Evolutionary conservation across 73 alveolate species (phyloP).

Genomic region (Paramecium sonneborni): DNA sequence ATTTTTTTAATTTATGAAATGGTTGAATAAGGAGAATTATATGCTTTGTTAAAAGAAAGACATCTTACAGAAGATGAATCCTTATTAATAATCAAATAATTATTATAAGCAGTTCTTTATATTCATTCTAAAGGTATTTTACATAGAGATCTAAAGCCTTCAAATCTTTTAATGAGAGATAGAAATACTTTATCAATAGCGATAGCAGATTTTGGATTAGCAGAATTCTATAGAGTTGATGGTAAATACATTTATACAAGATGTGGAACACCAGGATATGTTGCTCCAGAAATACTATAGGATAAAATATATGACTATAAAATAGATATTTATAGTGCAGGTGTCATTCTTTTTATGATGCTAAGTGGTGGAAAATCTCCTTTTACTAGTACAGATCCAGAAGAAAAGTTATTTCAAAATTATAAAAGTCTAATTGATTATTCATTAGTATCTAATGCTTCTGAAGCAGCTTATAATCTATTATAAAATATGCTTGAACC

Average conservation of each 20-base stretch:
- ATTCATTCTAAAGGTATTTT: conserved; percentile 71
- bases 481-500: conserved; percentile 1
- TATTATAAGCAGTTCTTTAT: neutral
- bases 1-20: neutral
- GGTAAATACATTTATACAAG: conserved; percentile 60
- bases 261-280: conserved; percentile 88
- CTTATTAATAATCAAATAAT: neutral
- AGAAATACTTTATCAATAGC: conserved; percentile 70
- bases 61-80: neutral
- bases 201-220: conserved; percentile 54
- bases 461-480: neutral
- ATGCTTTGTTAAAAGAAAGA: neutral
- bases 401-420: neutral
- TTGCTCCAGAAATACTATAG: conserved; percentile 85
- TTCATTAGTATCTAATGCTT: neutral
- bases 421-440: neutral
- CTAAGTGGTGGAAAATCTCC: conserved; percentile 83
- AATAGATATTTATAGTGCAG: conserved; percentile 80
- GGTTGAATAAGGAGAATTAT: neutral
- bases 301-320: conserved; percentile 72
- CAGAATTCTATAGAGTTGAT: conserved; percentile 67
- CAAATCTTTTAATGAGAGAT: conserved; percentile 75
- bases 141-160: conserved; percentile 84
- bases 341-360: conserved; percentile 76
- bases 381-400: conserved; percentile 47